Evolutionary conservation across 805 yeast species (phyloP).

Genomic region (Yamadazyma paraphyllophila): DNA sequence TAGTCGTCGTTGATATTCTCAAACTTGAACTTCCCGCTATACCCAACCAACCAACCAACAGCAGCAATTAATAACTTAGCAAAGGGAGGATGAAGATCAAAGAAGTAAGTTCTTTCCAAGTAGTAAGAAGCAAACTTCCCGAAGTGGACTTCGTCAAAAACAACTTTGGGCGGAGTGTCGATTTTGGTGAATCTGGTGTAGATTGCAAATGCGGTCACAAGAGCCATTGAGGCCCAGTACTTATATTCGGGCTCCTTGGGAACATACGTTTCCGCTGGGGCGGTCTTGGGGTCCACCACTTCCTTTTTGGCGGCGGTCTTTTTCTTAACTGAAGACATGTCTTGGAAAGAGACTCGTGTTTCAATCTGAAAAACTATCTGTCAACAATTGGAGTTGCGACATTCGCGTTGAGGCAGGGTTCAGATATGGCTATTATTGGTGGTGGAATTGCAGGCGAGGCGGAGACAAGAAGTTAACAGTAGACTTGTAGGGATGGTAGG

Average conservation of each 20-base stretch:
- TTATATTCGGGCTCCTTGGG: slow-evolving; percentile 26
- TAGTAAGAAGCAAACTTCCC: slow-evolving; percentile 86
- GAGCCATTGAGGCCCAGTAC: slow-evolving; percentile 33
- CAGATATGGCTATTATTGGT: too few relatives aligned
- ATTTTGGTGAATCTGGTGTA: slow-evolving; percentile 60
- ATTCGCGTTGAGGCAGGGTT: neutral
- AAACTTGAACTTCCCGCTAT: slow-evolving; percentile 88
- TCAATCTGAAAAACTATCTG: slow-evolving; percentile 2
- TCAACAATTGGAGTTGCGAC: slow-evolving; percentile 1
- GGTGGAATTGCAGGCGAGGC: too few relatives aligned
- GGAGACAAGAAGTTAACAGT: too few relatives aligned
- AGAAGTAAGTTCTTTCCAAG: slow-evolving; percentile 85
- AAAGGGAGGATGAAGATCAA: slow-evolving; percentile 97
- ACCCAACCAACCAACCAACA: slow-evolving; percentile 86
- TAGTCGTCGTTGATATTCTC: slow-evolving; percentile 86
- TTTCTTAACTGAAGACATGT: slow-evolving; percentile 7
- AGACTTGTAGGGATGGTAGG: too few relatives aligned
- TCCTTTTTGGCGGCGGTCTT: slow-evolving; percentile 1
- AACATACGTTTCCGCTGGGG: slow-evolving; percentile 4
- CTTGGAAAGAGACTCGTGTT: too few relatives aligned
- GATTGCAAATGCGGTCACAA: slow-evolving; percentile 43
- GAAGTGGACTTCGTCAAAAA: slow-evolving; percentile 84
- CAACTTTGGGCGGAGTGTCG: slow-evolving; percentile 69
- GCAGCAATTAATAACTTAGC: slow-evolving; percentile 90
- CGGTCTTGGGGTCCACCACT: neutral